Percentiles rank a stretch among this genome's conserved stretches.
Evolutionary conservation across 129 eudicot species (phyloP).

Genomic region (Centaurea solstitialis): DNA sequence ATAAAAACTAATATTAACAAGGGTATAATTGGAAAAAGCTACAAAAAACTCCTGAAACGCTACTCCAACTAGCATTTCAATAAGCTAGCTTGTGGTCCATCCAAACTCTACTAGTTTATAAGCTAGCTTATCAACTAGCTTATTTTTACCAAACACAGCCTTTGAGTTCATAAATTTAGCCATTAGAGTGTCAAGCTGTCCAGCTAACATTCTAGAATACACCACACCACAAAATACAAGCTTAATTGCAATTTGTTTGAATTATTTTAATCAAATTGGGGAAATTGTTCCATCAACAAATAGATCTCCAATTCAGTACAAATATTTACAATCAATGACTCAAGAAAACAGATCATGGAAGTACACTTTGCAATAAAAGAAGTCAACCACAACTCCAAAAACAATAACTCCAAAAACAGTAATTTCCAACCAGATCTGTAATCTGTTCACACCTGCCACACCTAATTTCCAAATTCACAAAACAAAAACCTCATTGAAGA

Average conservation of each 20-base stretch:
- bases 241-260: background rate
- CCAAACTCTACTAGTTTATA: too few species aligned
- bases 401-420: slow-evolving; percentile 8
- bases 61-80: too few species aligned
- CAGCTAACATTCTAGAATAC: background rate
- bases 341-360: slow-evolving; percentile 16
- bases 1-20: too few species aligned
- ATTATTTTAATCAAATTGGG: background rate
- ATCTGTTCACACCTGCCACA: background rate
- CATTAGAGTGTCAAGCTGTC: background rate
- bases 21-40: too few species aligned
- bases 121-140: too few species aligned
- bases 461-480: background rate
- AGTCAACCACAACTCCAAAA: slow-evolving; percentile 6
- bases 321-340: slow-evolving; percentile 5
- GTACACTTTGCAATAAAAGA: background rate
- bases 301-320: slow-evolving; percentile 21
- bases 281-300: background rate
- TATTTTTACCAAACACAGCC: too few species aligned
- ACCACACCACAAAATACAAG: background rate
- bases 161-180: background rate
- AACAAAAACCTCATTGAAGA: background rate
- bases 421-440: slow-evolving; percentile 3
- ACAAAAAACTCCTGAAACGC: too few species aligned
- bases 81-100: too few species aligned